Evolutionary conservation across 2,329 filamentous ascomycete genomes (phyloP).

Genomic region (Dothistroma pini): DNA sequence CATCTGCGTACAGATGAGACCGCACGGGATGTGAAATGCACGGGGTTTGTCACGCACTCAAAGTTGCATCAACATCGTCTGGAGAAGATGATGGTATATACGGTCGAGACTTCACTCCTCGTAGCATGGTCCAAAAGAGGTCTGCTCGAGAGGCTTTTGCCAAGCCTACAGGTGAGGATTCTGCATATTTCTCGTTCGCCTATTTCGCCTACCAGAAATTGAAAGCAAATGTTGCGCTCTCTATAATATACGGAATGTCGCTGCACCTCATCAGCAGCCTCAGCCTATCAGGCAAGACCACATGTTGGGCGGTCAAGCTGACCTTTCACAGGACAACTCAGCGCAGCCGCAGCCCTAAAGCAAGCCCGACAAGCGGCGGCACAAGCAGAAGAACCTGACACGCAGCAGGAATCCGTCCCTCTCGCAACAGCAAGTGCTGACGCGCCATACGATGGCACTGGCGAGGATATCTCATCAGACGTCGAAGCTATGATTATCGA

Average conservation of each 20-base stretch:
- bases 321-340: constrained; percentile 25
- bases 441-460: constrained; percentile 22
- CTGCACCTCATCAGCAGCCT: too few species aligned
- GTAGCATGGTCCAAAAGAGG: constrained; percentile 32
- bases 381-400: not conserved
- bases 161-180: constrained; percentile 12
- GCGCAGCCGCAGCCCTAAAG: constrained; percentile 33
- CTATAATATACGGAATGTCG: too few species aligned
- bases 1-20: not conserved
- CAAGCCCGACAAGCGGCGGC: constrained; percentile 17
- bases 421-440: constrained; percentile 19
- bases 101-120: not conserved
- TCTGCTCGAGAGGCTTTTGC: constrained; percentile 36
- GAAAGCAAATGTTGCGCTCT: not conserved
- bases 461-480: constrained; percentile 1
- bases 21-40: not conserved
- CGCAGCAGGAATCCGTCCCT: not conserved
- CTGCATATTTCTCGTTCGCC: not conserved
- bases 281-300: not conserved
- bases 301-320: not conserved
- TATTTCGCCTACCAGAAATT: not conserved
- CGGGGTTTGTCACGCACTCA: not conserved
- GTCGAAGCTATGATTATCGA: not conserved
- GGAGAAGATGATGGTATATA: not conserved
- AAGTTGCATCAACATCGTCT: not conserved